Evolutionary conservation across 2,329 filamentous ascomycete genomes (phyloP).

Genomic region (Microdochium nivale): DNA sequence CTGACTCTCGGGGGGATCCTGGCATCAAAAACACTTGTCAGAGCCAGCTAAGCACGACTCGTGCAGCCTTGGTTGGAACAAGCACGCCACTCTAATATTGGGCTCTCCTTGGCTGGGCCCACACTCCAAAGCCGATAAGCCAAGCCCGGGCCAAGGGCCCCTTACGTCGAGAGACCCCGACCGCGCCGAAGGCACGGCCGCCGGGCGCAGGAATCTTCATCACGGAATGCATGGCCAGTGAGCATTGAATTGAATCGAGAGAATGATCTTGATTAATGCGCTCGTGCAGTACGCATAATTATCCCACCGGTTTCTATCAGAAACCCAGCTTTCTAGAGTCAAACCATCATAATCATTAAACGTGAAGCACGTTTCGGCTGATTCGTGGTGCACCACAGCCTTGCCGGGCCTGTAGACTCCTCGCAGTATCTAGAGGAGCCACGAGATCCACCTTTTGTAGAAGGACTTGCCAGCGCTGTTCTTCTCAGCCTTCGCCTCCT

Average conservation of each 20-base stretch:
- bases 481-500: constrained; percentile 28
- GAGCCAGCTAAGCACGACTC: too few relatives aligned
- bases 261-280: not conserved
- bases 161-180: not conserved
- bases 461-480: constrained; percentile 36
- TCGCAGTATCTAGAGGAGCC: constrained; percentile 43
- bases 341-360: not conserved
- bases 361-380: not conserved
- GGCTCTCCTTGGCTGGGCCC: not conserved
- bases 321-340: not conserved
- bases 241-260: too few relatives aligned
- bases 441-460: constrained; percentile 49
- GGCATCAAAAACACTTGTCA: not conserved
- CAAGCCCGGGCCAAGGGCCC: not conserved
- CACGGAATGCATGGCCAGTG: not conserved
- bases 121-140: not conserved
- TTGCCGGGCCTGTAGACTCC: not conserved
- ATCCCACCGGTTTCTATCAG: not conserved
- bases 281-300: not conserved
- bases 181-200: not conserved
- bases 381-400: not conserved
- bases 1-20: too few relatives aligned
- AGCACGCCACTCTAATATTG: not conserved
- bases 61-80: too few relatives aligned
- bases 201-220: not conserved